Evolutionary conservation across 2,329 filamentous ascomycete species (phyloP).

Genomic region (Paracoccidioides lutzii): DNA sequence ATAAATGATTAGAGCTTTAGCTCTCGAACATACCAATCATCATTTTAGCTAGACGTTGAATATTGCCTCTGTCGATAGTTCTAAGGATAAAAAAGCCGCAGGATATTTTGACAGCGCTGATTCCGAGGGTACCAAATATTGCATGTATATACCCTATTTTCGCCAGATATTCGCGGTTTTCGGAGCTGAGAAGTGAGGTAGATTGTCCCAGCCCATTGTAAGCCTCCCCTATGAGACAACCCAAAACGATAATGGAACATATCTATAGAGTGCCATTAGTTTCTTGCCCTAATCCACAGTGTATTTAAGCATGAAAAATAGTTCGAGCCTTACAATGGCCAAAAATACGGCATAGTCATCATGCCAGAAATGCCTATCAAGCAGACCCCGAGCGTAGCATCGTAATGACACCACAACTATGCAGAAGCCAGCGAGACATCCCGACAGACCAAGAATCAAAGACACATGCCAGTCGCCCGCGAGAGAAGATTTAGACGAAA

Average conservation of each 20-base stretch:
- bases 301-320: neutral
- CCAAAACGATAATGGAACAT: conserved; percentile 17
- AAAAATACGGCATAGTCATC: conserved; percentile 10
- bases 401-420: conserved; percentile 8
- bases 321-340: conserved; percentile 6
- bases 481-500: neutral
- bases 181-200: conserved; percentile 22
- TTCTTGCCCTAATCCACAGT: neutral
- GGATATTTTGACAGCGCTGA: conserved; percentile 37
- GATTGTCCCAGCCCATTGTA: conserved; percentile 38
- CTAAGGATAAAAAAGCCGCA: conserved; percentile 36
- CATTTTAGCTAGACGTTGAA: conserved; percentile 31
- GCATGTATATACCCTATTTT: conserved; percentile 37
- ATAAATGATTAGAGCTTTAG: neutral
- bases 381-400: conserved; percentile 7
- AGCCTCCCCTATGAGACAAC: conserved; percentile 34
- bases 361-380: conserved; percentile 5
- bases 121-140: conserved; percentile 35
- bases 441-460: conserved; percentile 8
- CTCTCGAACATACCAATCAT: conserved; percentile 27
- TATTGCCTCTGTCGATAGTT: conserved; percentile 27
- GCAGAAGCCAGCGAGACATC: conserved; percentile 9
- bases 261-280: conserved; percentile 8
- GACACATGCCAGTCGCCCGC: conserved; percentile 4
- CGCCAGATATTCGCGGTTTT: conserved; percentile 24